Percentiles rank a stretch among this genome's conserved stretches.
phyloP scores from a whole-genome alignment of 331 rosid genomes.

The Malus hybrid region DNA sequence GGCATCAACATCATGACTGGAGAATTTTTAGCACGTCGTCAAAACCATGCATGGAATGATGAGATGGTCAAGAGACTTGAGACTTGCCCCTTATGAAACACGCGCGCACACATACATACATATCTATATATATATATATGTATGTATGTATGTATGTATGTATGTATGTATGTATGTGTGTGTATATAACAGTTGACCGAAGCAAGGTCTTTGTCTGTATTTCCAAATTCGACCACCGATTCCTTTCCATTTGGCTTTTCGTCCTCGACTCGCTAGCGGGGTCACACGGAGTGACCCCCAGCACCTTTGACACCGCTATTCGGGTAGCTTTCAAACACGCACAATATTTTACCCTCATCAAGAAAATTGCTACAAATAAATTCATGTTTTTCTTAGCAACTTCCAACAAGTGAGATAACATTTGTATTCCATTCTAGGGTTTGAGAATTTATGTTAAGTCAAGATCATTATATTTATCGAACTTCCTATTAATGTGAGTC shows the following conservation, averaged over 20 bases:
- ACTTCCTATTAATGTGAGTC: too few species aligned
- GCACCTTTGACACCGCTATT: background rate
- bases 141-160: too few species aligned
- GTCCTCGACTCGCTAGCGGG: background rate
- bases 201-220: background rate
- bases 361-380: too few species aligned
- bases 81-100: background rate
- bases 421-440: too few species aligned
- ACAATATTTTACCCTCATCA: background rate
- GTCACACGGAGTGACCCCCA: background rate
- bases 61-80: background rate
- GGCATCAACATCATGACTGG: background rate
- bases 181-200: background rate
- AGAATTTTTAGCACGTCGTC: background rate
- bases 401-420: too few species aligned
- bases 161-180: too few species aligned
- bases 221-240: background rate
- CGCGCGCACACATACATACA: background rate
- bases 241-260: background rate
- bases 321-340: background rate
- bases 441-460: too few species aligned
- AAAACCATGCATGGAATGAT: background rate
- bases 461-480: too few species aligned
- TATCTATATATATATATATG: background rate
- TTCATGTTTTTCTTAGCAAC: too few species aligned